Base-by-base conservation (phyloP, 768 basidiomycete genomes). In the Russula sp. region DNA sequence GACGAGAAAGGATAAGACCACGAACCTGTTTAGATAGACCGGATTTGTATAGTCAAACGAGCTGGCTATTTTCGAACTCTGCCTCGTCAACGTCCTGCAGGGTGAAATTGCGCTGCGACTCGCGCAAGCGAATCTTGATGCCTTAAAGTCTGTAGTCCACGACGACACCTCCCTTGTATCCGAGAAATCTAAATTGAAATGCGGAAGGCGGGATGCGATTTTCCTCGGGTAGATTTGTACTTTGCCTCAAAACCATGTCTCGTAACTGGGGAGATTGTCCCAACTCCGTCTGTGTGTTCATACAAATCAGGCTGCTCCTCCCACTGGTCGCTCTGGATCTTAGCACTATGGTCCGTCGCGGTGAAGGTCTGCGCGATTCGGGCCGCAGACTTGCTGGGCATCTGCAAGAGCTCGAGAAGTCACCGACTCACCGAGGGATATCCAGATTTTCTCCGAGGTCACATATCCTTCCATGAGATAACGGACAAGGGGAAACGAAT, bases 341-440 rank as follows among this genome's bases (percentile, higher is more conserved):
- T 73, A n/a, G 92, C 84, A 1, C 88, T 88, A 0, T 85, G 83
- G 66, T 90, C 86, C 1, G 92, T 94, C 2, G 88, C 86, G 0
- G 89, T 90, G 70, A 94, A 92, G 0, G 89, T 89, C 75, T 92
- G 92, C 10, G 89, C 86, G 64, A 94, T 76, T 22, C 92, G 83
- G 16, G 92, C n/a, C n/a, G n/a, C n/a, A n/a, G n/a, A n/a, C n/a
- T n/a, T n/a, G n/a, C n/a, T n/a, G n/a, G n/a, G n/a, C n/a, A n/a
- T n/a, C n/a, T n/a, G n/a, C n/a, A n/a, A n/a, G n/a, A n/a, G n/a
- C n/a, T n/a, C n/a, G n/a, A n/a, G n/a, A n/a, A n/a, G n/a, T n/a
- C n/a, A n/a, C n/a, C n/a, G n/a, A n/a, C n/a, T n/a, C n/a, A n/a
- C n/a, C n/a, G n/a, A n/a, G n/a, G n/a, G n/a, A n/a, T n/a, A n/a